Conservation (phyloP, 108 stramenopile genomes). For the Cyclostephanos invisitatus region DNA sequence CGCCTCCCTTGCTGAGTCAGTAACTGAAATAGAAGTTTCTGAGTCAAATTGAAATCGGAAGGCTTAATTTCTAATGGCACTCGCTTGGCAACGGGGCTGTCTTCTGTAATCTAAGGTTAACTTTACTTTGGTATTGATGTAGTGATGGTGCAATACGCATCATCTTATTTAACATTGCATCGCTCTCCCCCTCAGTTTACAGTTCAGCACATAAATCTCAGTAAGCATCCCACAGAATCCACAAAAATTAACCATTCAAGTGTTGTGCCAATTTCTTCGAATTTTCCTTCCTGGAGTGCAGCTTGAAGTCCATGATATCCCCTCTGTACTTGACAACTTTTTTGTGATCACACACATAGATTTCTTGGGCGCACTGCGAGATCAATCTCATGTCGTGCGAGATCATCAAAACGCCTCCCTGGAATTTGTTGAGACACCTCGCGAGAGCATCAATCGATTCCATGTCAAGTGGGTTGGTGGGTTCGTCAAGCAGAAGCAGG, state of each 20-base stretch:
- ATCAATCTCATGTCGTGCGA: constrained; percentile 99
- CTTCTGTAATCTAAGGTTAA: background rate
- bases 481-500: constrained; percentile 98
- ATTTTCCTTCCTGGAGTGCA: constrained; percentile 84
- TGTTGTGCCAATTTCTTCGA: constrained; percentile 87
- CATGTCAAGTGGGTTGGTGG: constrained; percentile 95
- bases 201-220: background rate
- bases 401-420: constrained; percentile 98
- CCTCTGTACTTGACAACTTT: constrained; percentile 85
- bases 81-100: background rate
- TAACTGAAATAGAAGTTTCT: background rate
- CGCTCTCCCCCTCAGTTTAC: background rate
- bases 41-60: background rate
- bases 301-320: constrained; percentile 95
- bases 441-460: constrained; percentile 98
- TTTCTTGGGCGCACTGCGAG: constrained; percentile 95
- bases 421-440: constrained; percentile 92
- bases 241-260: constrained; percentile 79
- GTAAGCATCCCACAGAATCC: background rate
- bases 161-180: background rate
- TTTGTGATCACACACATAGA: constrained; percentile 95
- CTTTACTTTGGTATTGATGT: background rate
- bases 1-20: background rate
- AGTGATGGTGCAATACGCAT: background rate
- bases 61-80: background rate